Percentiles rank a stretch among this genome's conserved stretches.
These are phyloP conservation scores for Phytophthora colocasiae DNA, from an alignment of 352 stramenopile species.

Conservation along the genomic window DNA sequence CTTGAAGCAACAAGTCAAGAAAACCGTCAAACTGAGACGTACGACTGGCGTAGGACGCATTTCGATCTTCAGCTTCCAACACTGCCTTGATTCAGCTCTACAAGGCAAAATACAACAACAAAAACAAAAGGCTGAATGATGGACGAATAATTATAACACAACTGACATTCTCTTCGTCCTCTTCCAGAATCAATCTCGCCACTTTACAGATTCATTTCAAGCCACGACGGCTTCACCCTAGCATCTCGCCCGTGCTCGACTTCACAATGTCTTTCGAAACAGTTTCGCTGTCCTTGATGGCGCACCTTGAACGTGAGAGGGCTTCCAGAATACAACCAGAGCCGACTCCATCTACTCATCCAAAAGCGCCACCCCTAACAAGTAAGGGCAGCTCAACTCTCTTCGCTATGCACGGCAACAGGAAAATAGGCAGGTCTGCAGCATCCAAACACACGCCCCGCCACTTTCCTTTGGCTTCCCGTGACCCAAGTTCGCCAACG, in stretches of 20 bases:
- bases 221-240: conserved; percentile 26
- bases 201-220: conserved; percentile 54
- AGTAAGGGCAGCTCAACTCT: conserved; percentile 40
- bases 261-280: conserved; percentile 42
- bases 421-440: conserved; percentile 32
- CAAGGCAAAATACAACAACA: conserved; percentile 5
- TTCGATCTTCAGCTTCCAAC: conserved; percentile 33
- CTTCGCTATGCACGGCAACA: conserved; percentile 28
- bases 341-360: conserved; percentile 38
- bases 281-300: conserved; percentile 38
- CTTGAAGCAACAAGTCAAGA: conserved; percentile 57
- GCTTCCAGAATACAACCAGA: conserved; percentile 24
- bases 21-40: conserved; percentile 3
- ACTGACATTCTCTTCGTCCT: conserved; percentile 30
- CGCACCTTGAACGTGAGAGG: conserved; percentile 32
- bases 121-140: conserved; percentile 2
- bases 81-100: conserved; percentile 7
- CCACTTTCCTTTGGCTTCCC: conserved; percentile 35
- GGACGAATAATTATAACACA: conserved; percentile 49
- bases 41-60: conserved; percentile 33
- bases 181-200: conserved; percentile 44
- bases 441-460: conserved; percentile 30
- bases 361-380: conserved; percentile 36
- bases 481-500: conserved; percentile 41
- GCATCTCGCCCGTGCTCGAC: conserved; percentile 34